These are phyloP conservation scores for Elymus sibiricus DNA, from an alignment of 176 grass and related monocot genomes.

Conservation along the genomic window DNA sequence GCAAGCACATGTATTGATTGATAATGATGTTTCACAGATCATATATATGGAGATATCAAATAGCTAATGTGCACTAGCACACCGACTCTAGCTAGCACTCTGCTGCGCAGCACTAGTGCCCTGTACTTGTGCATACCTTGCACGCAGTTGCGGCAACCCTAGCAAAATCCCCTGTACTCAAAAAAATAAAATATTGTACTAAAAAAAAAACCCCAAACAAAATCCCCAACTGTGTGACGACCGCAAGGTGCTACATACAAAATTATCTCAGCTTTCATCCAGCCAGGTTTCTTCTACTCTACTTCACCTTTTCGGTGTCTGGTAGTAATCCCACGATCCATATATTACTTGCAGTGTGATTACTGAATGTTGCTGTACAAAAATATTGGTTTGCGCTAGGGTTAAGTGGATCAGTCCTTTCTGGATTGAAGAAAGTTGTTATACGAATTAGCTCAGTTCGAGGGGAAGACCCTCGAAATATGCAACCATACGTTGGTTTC, in stretches of 20 bases:
- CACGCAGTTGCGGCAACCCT: neutral
- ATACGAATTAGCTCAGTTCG: no score
- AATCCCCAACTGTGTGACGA: neutral
- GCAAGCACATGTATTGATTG: neutral
- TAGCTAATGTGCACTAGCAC: neutral
- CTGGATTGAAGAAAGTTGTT: no score
- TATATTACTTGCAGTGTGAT: neutral
- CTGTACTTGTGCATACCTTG: neutral
- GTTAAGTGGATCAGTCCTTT: no score
- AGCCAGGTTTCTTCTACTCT: neutral
- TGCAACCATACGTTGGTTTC: no score
- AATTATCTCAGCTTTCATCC: neutral
- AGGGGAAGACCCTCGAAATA: no score
- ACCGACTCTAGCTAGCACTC: neutral
- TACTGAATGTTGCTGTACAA: neutral
- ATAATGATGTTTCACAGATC: neutral
- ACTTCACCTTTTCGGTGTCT: neutral
- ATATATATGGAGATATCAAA: neutral
- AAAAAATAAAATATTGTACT: no score
- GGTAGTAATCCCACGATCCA: neutral
- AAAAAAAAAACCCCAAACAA: no score
- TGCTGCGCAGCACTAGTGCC: neutral
- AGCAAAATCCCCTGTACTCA: neutral
- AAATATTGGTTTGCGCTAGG: neutral
- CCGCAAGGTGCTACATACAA: neutral